Percentiles rank a stretch among this genome's conserved stretches.
Evolutionary conservation across 2,329 filamentous ascomycete genomes (phyloP).

Genomic region (Dactylellina sp.): DNA sequence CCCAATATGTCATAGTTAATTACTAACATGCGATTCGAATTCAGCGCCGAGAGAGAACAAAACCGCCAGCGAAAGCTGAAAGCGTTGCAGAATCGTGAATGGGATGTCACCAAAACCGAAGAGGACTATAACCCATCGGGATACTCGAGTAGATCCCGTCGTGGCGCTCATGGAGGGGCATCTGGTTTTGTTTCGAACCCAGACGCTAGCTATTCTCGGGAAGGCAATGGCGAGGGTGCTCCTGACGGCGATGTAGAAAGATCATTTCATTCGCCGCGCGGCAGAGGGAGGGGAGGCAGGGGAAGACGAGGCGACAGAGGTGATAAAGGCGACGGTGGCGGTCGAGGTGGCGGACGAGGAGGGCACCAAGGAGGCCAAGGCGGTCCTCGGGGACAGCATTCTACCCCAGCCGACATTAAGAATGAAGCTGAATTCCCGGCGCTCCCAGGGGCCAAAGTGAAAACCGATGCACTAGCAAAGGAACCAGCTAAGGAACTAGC

Average conservation of each 20-base stretch:
- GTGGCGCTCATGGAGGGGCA: constrained; percentile 59
- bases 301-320: constrained; percentile 61
- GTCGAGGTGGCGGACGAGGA: constrained; percentile 59
- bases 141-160: constrained; percentile 57
- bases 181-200: constrained; percentile 40
- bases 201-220: constrained; percentile 36
- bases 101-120: constrained; percentile 72
- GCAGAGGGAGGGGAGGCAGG: constrained; percentile 55
- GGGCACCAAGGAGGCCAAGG: constrained; percentile 14
- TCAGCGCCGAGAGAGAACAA: constrained; percentile 70
- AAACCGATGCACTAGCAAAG: constrained; percentile 21
- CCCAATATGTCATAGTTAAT: not conserved
- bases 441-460: constrained; percentile 42
- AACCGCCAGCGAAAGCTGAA: constrained; percentile 73
- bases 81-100: constrained; percentile 69
- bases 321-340: constrained; percentile 59
- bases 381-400: not conserved
- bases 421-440: constrained; percentile 55
- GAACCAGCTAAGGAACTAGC: not conserved
- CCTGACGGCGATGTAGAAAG: constrained; percentile 17
- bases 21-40: constrained; percentile 9
- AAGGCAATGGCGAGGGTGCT: constrained; percentile 10
- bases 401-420: constrained; percentile 38
- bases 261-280: constrained; percentile 34
- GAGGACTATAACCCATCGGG: constrained; percentile 60